Conservation (phyloP, 306 rosid genomes). For the Ormosia semicastrata region DNA sequence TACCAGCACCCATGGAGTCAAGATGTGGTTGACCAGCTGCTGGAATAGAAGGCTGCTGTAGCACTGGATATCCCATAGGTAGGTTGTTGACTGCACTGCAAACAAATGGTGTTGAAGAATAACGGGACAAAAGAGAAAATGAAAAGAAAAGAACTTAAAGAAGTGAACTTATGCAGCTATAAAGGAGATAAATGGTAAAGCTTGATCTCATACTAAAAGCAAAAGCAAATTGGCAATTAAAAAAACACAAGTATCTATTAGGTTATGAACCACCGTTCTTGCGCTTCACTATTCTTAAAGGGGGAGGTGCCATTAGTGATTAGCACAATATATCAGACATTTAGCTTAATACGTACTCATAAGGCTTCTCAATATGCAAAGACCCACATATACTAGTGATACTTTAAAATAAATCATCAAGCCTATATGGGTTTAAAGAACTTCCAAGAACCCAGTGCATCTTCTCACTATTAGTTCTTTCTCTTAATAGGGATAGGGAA, state of each 20-base stretch:
- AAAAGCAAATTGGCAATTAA: neutral
- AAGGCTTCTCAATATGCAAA: neutral
- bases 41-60: conserved; percentile 66
- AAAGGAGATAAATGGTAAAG: neutral
- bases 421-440: neutral
- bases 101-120: conserved; percentile 60
- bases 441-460: neutral
- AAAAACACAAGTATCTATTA: neutral
- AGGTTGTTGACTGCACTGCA: conserved; percentile 94
- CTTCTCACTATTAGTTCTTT: neutral
- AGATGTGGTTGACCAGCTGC: conserved; percentile 69
- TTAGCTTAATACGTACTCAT: neutral
- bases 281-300: neutral
- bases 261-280: neutral
- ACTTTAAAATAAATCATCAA: neutral
- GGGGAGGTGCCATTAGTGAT: neutral
- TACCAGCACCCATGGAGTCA: conserved; percentile 63
- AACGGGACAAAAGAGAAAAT: conserved; percentile 8
- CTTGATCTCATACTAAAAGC: neutral
- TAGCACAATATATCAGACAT: neutral
- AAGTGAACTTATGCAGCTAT: neutral
- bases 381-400: neutral
- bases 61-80: conserved; percentile 91
- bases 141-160: neutral
- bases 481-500: neutral